Evolutionary conservation across 805 yeast species (phyloP).

Genomic region (Candida wancherniae): DNA sequence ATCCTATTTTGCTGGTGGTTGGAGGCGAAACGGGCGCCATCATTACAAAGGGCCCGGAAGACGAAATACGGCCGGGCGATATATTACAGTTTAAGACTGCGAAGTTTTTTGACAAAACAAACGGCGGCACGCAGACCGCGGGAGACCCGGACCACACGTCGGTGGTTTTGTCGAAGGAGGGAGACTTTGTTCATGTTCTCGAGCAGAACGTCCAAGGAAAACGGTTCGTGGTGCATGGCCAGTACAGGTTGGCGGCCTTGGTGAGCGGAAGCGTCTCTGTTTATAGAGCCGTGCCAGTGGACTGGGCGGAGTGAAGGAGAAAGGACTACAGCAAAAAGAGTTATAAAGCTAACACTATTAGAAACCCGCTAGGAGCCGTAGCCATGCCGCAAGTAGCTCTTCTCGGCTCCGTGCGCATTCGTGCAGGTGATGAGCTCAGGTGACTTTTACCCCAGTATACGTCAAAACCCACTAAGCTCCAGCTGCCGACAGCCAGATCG

Average conservation of each 20-base stretch:
- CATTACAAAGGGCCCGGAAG: slow-evolving; percentile 19
- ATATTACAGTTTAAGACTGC: slow-evolving; percentile 45
- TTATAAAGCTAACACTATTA: too few species aligned
- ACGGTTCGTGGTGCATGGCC: slow-evolving; percentile 37
- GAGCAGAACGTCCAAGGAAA: slow-evolving; percentile 49
- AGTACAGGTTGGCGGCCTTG: slow-evolving; percentile 33
- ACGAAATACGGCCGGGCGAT: slow-evolving; percentile 51
- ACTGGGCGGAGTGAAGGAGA: slow-evolving; percentile 31
- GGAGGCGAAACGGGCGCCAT: slow-evolving; percentile 19
- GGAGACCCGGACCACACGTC: slow-evolving; percentile 56
- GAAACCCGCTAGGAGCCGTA: too few species aligned
- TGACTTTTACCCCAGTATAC: too few species aligned
- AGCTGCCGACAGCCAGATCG: too few species aligned
- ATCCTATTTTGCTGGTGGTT: slow-evolving; percentile 28
- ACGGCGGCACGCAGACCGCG: slow-evolving; percentile 31
- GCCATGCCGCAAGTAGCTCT: too few species aligned
- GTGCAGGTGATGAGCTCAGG: too few species aligned
- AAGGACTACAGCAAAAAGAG: background rate
- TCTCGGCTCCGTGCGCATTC: too few species aligned
- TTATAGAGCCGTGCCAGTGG: slow-evolving; percentile 45
- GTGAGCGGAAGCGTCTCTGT: slow-evolving; percentile 40
- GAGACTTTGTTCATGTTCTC: slow-evolving; percentile 30
- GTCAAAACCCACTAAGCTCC: too few species aligned
- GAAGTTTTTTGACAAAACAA: slow-evolving; percentile 32
- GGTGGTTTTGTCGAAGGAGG: slow-evolving; percentile 27